Conservation (phyloP, 768 basidiomycete genomes). For the Tulasnella sp. region DNA sequence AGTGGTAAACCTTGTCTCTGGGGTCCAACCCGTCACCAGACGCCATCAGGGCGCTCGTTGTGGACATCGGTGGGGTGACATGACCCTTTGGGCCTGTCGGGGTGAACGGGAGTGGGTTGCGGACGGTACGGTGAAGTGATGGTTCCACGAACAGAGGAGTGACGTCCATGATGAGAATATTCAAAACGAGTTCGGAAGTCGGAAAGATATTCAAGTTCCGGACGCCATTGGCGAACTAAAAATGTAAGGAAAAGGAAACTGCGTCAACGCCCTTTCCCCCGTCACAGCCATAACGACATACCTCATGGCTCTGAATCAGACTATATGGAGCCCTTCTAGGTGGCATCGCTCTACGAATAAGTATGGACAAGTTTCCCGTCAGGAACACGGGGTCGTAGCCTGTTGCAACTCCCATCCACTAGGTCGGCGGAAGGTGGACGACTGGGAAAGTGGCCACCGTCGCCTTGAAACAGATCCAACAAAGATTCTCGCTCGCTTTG, state of each 20-base stretch:
- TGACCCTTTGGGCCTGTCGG: not conserved
- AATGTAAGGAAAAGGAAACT: not conserved
- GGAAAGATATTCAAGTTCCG: not conserved
- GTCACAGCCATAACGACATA: too few relatives aligned
- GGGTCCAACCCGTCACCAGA: not conserved
- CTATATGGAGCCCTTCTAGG: not conserved
- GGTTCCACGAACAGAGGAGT: not conserved
- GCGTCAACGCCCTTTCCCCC: too few relatives aligned
- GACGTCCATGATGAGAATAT: not conserved
- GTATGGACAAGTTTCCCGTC: too few relatives aligned
- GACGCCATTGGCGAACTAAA: slow-evolving; percentile 4
- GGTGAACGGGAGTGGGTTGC: not conserved
- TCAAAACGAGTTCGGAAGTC: slow-evolving; percentile 13
- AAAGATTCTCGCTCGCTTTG: too few relatives aligned
- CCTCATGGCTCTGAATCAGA: not conserved
- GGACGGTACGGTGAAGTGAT: slow-evolving; percentile 25
- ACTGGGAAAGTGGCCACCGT: too few relatives aligned
- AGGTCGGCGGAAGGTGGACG: too few relatives aligned
- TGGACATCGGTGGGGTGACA: not conserved
- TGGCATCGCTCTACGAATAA: too few relatives aligned
- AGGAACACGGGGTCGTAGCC: not conserved
- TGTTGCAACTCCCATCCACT: too few relatives aligned
- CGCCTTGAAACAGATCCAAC: too few relatives aligned
- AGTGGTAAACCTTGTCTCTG: not conserved
- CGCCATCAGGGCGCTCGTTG: not conserved